Base-by-base conservation (phyloP, 495 filamentous ascomycete genomes). In the Coniosporium apollinis region DNA sequence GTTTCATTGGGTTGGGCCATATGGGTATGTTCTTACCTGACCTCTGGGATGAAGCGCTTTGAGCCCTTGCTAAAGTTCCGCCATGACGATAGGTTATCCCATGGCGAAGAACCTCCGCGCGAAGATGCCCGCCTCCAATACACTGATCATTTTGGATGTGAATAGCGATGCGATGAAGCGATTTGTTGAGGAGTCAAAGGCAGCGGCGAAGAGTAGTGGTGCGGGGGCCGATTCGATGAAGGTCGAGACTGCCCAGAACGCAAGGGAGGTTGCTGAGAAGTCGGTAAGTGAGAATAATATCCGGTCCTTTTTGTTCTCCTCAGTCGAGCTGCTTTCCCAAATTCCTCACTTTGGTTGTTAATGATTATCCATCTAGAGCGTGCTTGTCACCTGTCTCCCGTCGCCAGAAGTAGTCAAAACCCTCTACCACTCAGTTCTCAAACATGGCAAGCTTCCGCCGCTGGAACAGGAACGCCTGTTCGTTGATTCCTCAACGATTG, bases 21-120 rank as follows among this genome's bases (percentile, higher is more conserved):
- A 61, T 61, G 56, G 57, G 57, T 60, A 33, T 38, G 47, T 44
- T 13, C 15, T 31, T 20, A 38, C 33, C 35, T 33, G 26, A 42
- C 28, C 11, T 36, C n/a, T 20, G 22, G 2, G 13, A 16, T 34
- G 18, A 6, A n/a, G 21, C 30, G 42, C 33, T 39, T 15, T 26
- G 1, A 16, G n/a, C n/a, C 20, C 41, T 39, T 36, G 22, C 18
- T 7, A 13, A 4, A 22, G n/a, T 21, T 26, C 24, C 24, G 24
- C 24, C 24, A 26, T 26, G 24, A 26, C 24, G 1, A 57, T 52
- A 65, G 64, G 64, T 19, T 67, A 56, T 42, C 59, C 62, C 15
- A 69, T 69, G 65, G 65, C 65, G 1, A 59, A 53, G 44, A 69
- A 67, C 41, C 57, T 69, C 0, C 57, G 61, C 25, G 38, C 44